Base-by-base conservation (phyloP, 2,329 filamentous ascomycete species). In the Talaromyces sp. region DNA sequence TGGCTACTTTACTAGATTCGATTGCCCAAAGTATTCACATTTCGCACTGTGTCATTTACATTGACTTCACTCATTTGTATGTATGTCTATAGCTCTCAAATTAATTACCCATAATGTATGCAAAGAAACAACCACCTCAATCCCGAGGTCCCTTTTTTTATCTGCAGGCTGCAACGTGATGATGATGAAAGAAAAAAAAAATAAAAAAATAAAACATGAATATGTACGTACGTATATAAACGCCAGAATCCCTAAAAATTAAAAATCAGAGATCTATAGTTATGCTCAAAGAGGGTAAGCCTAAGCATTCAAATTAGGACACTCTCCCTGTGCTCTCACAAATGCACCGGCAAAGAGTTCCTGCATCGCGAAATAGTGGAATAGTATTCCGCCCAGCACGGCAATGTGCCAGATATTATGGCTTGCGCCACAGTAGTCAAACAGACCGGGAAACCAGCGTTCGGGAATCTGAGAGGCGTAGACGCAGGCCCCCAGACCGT, bases 381-480 rank as follows among this genome's bases (percentile, higher is more conserved):
- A 98, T n/a, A 98, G 79, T 65, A 99, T 99, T 11, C 95, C 95
- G 17, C 93, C 92, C 33, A 99, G 82, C 11, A 99, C 95, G 8
- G 95, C 95, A 39, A 96, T 80, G 78, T 99, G 95, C 95, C 95
- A 99, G 66, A 99, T 88, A 78, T 99, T 99, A 80, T 99, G 95
- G 77, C 92, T 96, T 54, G 92, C 93, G 45, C 95, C 95, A 47
- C 96, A 85, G 75, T 98, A 98, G 78, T 99, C 95, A 72, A 99
- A 99, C 75, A 90, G 87, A 59, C 95, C 95, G 0, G 95, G 95
- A 71, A 85, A 90, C 90, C 93, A 99, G 67, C 93, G 85, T 82
- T 99, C 95, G 2, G 95, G 95, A 0, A 97, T 85, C 78, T 97
- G 94, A 76, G 89, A 92, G 10, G 93, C 93, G 75, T 99, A 99